Evolutionary conservation across 352 stramenopile genomes (phyloP), one percentile per base, ranked within the genome.

Genomic region (Phytophthora pinifolia): DNA sequence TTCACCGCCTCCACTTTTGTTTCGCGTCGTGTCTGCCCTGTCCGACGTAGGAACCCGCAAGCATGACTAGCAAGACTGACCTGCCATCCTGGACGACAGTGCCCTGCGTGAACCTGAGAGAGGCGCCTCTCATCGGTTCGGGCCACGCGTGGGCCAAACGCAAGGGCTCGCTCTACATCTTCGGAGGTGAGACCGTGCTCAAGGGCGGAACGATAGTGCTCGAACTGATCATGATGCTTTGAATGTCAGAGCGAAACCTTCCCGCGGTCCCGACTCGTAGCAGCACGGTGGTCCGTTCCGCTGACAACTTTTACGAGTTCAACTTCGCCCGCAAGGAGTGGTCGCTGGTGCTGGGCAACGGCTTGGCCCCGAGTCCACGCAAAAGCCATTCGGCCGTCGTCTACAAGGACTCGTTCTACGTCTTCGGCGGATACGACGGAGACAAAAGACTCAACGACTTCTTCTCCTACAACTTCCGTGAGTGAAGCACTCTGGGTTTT

Each of bases 351-450:
- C 49, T 71, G 10, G 74, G 70, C n/a, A 71, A 76, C 32, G 83
- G 78, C 9, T 46, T 73, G 20, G 76, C 70, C 32, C 93, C 95
- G 12, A 95, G 73, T 62, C 89, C 94, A 38, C 84, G 95, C 37
- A 93, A 98, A 76, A 86, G 90, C 55, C 93, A 98, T 69, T 87
- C 96, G 6, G 89, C 86, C 3, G 86, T 98, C 22, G 81, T 96
- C 6, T 86, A 97, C 74, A 88, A 90, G 42, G 87, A 96, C 57
- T 88, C 79, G 54, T 93, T 98, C 64, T 98, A 92, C 56, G 86
- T 98, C 5, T 98, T 98, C 55, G 91, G 82, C 3, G 94, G 95
- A 25, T 98, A 98, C 58, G 88, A 98, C 66, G 95, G 95, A 12
- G 88, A 79, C 44, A 83, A 75, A 54, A 81, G 95, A 32, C 80